These are phyloP conservation scores for Phytophthora chlamydospora DNA, from an alignment of 352 stramenopile species.

Conservation along the genomic window DNA sequence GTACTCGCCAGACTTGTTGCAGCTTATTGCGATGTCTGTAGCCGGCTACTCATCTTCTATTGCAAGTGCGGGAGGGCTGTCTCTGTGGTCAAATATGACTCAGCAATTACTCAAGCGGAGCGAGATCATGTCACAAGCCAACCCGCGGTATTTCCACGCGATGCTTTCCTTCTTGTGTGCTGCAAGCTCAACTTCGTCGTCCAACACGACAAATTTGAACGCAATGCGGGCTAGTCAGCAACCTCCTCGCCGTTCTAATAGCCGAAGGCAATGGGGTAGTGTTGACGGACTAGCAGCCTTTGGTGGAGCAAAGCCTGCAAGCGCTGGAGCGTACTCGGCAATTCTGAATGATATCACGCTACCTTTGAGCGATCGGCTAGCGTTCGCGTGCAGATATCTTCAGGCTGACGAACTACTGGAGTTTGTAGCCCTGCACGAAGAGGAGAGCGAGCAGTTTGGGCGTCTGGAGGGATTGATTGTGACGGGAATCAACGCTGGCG, in stretches of 20 bases:
- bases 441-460: constrained; percentile 82
- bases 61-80: constrained; percentile 45
- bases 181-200: constrained; percentile 40
- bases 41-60: constrained; percentile 75
- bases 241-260: constrained; percentile 37
- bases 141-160: constrained; percentile 84
- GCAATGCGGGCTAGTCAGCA: constrained; percentile 36
- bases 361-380: constrained; percentile 89
- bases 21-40: constrained; percentile 90
- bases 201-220: constrained; percentile 34
- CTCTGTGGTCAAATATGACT: constrained; percentile 81
- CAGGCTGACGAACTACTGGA: constrained; percentile 78
- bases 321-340: constrained; percentile 56
- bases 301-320: constrained; percentile 31
- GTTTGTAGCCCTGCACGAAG: constrained; percentile 82
- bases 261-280: constrained; percentile 65
- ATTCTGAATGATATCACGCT: constrained; percentile 91
- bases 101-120: constrained; percentile 78
- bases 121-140: constrained; percentile 65
- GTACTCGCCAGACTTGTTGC: constrained; percentile 77
- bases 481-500: constrained; percentile 83
- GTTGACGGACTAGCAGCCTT: constrained; percentile 58
- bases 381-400: constrained; percentile 93
- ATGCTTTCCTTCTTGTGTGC: constrained; percentile 79
- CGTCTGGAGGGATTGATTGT: constrained; percentile 92